Conservation (phyloP, 176 grass and related monocot genomes). For the Cenchrus americanus region DNA sequence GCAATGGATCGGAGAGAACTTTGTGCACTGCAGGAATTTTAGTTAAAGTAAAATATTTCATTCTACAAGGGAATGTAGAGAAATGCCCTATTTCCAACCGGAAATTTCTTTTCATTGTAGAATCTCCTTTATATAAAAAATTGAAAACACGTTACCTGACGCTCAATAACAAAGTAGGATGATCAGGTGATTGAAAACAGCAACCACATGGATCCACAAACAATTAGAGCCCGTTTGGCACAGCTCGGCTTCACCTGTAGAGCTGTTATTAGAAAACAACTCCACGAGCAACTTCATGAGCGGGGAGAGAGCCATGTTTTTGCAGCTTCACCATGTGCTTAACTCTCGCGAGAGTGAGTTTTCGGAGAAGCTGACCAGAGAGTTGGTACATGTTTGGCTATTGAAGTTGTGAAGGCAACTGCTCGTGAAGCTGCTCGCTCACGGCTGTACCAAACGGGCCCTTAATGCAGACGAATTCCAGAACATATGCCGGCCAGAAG, state of each 20-base stretch:
- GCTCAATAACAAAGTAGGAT: background rate
- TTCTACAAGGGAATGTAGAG: background rate
- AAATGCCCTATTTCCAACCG: background rate
- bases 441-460: no score
- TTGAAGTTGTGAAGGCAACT: no score
- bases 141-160: background rate
- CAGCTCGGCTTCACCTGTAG: no score
- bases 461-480: background rate
- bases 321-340: no score
- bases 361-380: no score
- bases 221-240: no score
- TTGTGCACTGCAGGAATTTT: background rate
- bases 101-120: background rate
- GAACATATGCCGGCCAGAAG: slow-evolving; percentile 15
- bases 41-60: background rate
- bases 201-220: background rate
- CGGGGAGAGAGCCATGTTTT: no score
- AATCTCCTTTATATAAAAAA: background rate
- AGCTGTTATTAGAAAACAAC: no score
- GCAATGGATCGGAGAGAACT: background rate
- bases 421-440: no score
- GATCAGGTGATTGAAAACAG: background rate
- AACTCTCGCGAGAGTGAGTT: no score
- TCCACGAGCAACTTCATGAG: no score
- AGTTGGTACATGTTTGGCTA: no score